Conservation (phyloP, 2,329 filamentous ascomycete species). For the Fusarium burgessii region DNA sequence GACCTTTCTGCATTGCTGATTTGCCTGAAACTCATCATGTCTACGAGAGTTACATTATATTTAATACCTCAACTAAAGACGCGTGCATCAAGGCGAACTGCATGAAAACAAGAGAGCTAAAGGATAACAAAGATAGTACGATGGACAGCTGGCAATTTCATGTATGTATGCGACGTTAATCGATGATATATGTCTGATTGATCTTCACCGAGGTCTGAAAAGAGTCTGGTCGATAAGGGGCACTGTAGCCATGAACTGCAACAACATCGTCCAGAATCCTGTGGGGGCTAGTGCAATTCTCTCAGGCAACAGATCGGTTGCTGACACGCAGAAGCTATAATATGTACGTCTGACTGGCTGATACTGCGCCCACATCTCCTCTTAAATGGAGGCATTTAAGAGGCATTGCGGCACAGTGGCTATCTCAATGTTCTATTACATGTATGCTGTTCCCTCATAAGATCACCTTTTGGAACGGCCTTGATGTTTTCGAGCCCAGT, state of each 20-base stretch:
- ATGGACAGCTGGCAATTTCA: constrained; percentile 41
- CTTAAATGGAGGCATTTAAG: constrained; percentile 14
- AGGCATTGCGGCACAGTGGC: constrained; percentile 29
- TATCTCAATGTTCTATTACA: constrained; percentile 13
- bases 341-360: constrained; percentile 36
- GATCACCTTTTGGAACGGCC: constrained; percentile 29
- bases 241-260: constrained; percentile 8
- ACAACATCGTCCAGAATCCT: not conserved
- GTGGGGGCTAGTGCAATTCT: constrained; percentile 29
- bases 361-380: constrained; percentile 29
- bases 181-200: constrained; percentile 18
- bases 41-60: not conserved
- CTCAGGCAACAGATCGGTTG: constrained; percentile 31
- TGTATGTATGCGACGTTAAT: constrained; percentile 10
- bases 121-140: constrained; percentile 33
- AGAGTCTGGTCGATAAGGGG: constrained; percentile 28
- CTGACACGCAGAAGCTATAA: constrained; percentile 19
- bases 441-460: constrained; percentile 22
- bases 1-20: not conserved
- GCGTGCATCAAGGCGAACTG: constrained; percentile 31
- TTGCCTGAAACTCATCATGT: not conserved
- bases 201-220: constrained; percentile 28
- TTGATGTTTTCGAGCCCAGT: constrained; percentile 39
- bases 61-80: constrained; percentile 35
- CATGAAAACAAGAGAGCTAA: constrained; percentile 16